phyloP scores from a whole-genome alignment of 75 land plant genomes.

The Ceratopteris richardii region DNA sequence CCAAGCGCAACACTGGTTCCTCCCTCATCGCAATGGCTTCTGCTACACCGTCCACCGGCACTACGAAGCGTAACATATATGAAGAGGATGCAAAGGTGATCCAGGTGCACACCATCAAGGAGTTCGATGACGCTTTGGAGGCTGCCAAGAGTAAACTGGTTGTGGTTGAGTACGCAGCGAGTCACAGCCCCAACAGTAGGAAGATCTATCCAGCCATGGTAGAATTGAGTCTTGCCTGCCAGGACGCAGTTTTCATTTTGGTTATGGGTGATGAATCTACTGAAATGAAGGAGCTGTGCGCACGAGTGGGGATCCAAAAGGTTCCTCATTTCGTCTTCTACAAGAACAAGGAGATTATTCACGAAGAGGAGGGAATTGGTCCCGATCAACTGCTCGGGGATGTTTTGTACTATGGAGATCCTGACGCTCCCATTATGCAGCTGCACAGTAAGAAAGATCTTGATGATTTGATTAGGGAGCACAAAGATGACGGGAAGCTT shows the following conservation, averaged over 20 bases:
- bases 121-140: conserved; percentile 64
- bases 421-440: conserved; percentile 58
- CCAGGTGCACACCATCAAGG: conserved; percentile 50
- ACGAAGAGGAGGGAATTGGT: conserved; percentile 85
- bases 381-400: conserved; percentile 73
- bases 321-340: conserved; percentile 95
- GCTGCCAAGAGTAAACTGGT: conserved; percentile 64
- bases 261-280: conserved; percentile 94
- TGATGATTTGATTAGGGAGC: conserved; percentile 50
- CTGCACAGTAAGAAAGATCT: conserved; percentile 65
- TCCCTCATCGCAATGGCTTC: too few species aligned
- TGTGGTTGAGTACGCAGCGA: conserved; percentile 83
- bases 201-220: conserved; percentile 88
- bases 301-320: conserved; percentile 45
- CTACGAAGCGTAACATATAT: too few species aligned
- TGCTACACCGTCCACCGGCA: too few species aligned
- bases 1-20: too few species aligned
- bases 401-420: conserved; percentile 77
- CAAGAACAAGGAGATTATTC: conserved; percentile 64
- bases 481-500: conserved; percentile 54
- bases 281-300: conserved; percentile 54
- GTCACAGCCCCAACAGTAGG: conserved; percentile 44
- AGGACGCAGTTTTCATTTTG: conserved; percentile 71
- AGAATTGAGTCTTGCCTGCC: conserved; percentile 71
- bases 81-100: conserved; percentile 46